Conservation (phyloP, 2,329 filamentous ascomycete genomes). For the Epichloe amarillans region DNA sequence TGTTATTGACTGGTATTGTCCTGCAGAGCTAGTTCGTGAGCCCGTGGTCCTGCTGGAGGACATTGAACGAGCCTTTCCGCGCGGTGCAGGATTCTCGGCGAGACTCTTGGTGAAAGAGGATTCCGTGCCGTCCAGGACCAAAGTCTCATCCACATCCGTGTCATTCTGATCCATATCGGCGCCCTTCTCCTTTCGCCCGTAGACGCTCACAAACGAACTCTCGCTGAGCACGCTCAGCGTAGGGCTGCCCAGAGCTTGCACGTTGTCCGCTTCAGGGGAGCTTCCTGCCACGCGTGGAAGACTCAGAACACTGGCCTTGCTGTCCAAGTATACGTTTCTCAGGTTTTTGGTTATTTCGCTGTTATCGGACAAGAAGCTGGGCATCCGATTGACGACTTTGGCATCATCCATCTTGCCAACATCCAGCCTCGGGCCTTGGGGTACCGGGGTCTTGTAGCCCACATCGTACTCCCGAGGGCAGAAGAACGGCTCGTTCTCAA, state of each 20-base stretch:
- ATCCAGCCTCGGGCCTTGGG: conserved; percentile 9
- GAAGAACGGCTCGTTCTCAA: conserved; percentile 30
- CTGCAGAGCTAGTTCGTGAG: conserved; percentile 15
- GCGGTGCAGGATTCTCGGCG: not conserved
- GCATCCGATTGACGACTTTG: conserved; percentile 40
- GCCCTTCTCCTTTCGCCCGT: conserved; percentile 31
- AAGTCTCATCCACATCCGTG: conserved; percentile 17
- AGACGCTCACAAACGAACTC: conserved; percentile 53
- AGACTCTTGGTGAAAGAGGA: not conserved
- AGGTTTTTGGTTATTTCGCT: conserved; percentile 48
- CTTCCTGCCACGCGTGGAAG: conserved; percentile 34
- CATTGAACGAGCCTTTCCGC: conserved; percentile 1
- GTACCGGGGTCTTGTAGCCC: conserved; percentile 12
- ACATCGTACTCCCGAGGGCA: conserved; percentile 19
- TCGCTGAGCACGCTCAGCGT: conserved; percentile 52
- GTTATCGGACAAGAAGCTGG: conserved; percentile 49
- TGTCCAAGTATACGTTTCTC: conserved; percentile 43
- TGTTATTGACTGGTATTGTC: conserved; percentile 32
- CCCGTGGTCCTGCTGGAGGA: not conserved
- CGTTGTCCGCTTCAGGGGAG: conserved; percentile 21
- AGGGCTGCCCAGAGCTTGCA: conserved; percentile 38
- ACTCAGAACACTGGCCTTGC: conserved; percentile 34
- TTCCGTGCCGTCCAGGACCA: conserved; percentile 16
- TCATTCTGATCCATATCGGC: conserved; percentile 12
- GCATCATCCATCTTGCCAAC: conserved; percentile 15